phyloP scores from a whole-genome alignment of 805 yeast species.

The Teunomyces lycoperdinae region DNA sequence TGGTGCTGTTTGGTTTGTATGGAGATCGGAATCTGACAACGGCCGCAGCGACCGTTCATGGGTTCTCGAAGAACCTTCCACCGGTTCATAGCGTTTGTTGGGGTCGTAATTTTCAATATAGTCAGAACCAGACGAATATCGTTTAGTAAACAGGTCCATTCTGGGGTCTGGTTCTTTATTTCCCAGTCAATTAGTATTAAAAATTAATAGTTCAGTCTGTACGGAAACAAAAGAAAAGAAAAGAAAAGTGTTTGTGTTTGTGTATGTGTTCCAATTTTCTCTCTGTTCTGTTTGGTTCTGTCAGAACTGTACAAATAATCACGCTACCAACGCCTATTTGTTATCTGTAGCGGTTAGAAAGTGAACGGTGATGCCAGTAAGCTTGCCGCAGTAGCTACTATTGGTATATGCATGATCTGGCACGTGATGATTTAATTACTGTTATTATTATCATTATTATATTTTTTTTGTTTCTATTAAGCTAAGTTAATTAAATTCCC shows the following conservation, averaged over 20 bases:
- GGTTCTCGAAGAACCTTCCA: not conserved
- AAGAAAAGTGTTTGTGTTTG: no score
- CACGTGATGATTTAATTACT: not conserved
- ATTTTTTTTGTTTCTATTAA: not conserved
- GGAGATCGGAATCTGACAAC: not conserved
- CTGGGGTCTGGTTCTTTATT: not conserved
- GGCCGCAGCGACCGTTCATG: not conserved
- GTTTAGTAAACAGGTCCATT: slow-evolving; percentile 1
- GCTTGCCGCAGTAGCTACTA: not conserved
- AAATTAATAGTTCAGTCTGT: no score
- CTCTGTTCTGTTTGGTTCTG: no score
- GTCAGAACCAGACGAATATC: not conserved
- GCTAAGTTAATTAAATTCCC: not conserved
- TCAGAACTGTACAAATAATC: no score
- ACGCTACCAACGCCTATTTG: no score
- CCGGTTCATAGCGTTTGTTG: slow-evolving; percentile 11
- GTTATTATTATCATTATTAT: not conserved
- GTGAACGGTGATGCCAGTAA: not conserved
- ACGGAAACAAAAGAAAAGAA: no score
- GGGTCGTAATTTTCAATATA: slow-evolving; percentile 11
- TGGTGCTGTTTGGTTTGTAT: not conserved
- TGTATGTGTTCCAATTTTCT: no score
- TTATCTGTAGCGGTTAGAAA: not conserved
- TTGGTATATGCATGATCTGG: not conserved
- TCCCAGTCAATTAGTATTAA: not conserved